Percentiles rank a stretch among this genome's conserved stretches.
Evolutionary conservation across 139 green algal genomes (phyloP).

Genomic region (Tetradesmus obliquus): DNA sequence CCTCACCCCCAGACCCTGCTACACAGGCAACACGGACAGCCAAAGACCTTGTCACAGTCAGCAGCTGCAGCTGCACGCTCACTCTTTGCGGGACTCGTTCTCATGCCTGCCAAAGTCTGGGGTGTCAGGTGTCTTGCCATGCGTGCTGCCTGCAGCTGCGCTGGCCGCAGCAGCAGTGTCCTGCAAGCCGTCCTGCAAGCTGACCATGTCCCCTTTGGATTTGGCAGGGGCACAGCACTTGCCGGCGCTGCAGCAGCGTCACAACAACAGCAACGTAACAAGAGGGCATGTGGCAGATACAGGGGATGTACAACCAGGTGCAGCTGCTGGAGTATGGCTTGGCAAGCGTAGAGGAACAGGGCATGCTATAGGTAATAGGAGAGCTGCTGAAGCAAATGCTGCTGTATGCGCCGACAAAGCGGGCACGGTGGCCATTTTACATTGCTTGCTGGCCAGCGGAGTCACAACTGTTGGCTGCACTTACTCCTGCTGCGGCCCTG

Average conservation of each 20-base stretch:
- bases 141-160: neutral
- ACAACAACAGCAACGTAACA: neutral
- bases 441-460: neutral
- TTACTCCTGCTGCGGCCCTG: neutral
- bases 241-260: neutral
- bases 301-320: neutral
- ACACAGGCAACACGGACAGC: too few relatives aligned
- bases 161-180: neutral
- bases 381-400: constrained; percentile 2
- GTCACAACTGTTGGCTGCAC: neutral
- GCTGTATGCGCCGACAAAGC: neutral
- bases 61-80: neutral
- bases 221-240: neutral
- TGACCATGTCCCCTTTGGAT: neutral
- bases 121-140: neutral
- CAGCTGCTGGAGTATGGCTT: neutral
- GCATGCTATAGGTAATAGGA: neutral
- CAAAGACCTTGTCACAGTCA: too few relatives aligned
- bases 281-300: too few relatives aligned
- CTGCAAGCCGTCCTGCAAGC: neutral
- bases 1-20: too few relatives aligned
- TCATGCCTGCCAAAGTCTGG: constrained; percentile 40
- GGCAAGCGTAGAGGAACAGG: neutral
- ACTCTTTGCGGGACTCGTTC: constrained; percentile 40
- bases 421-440: too few relatives aligned